phyloP scores from a whole-genome alignment of 139 green algal species.

The Microglena sp. region DNA sequence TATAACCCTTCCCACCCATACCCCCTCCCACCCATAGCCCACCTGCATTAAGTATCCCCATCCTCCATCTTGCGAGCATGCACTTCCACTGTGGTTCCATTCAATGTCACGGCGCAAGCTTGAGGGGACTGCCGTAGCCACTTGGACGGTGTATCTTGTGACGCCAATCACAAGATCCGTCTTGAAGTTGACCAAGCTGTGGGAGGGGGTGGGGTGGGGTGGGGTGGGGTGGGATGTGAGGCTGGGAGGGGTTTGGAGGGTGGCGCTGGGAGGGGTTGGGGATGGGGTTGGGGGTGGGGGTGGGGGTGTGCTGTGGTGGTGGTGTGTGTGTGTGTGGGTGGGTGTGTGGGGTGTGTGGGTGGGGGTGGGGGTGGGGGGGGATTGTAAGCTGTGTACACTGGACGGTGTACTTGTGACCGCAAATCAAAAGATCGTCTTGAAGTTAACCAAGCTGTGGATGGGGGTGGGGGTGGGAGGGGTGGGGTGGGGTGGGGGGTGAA shows the following conservation, averaged over 20 bases:
- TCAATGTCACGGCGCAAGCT: constrained; percentile 42
- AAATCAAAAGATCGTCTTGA: constrained; percentile 42
- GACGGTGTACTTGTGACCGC: constrained; percentile 77
- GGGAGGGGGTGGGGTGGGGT: no score
- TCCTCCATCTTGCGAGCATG: constrained; percentile 78
- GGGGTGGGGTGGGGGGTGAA: neutral
- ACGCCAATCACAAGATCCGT: no score
- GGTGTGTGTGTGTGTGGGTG: no score
- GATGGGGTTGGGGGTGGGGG: no score
- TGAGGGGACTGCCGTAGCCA: neutral
- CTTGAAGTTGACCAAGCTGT: no score
- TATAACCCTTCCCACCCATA: no score
- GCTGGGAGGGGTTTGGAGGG: no score
- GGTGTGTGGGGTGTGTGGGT: no score
- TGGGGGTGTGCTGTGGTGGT: no score
- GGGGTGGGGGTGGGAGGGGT: neutral
- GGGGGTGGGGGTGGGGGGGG: neutral
- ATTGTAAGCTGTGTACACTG: neutral
- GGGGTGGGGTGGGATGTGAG: no score
- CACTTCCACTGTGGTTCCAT: constrained; percentile 60
- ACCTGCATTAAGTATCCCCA: constrained; percentile 81
- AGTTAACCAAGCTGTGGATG: constrained; percentile 6
- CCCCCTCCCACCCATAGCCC: no score
- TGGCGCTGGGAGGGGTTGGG: no score
- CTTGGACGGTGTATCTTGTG: neutral